Evolutionary conservation across 805 yeast genomes (phyloP).

Genomic region (Pichia nanzhaoensis): DNA sequence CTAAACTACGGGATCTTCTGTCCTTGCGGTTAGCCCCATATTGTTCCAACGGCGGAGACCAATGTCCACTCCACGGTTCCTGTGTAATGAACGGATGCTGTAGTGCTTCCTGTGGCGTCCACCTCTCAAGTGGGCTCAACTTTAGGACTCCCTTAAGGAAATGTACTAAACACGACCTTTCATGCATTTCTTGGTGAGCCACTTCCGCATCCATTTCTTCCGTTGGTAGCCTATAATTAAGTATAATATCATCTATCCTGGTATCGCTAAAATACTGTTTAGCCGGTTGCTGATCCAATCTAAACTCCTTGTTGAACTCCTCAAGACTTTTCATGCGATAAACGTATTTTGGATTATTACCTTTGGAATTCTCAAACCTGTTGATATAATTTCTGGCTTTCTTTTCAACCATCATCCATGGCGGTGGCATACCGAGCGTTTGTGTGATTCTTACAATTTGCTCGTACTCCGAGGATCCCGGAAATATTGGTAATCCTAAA

Average conservation of each 20-base stretch:
- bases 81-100: constrained; percentile 84
- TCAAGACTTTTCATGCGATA: constrained; percentile 34
- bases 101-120: constrained; percentile 95
- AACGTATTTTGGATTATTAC: constrained; percentile 27
- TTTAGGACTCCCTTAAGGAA: constrained; percentile 73
- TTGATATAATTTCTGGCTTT: constrained; percentile 64
- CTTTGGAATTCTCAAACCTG: background rate
- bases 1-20: constrained; percentile 1
- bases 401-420: constrained; percentile 95
- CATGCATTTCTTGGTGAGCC: constrained; percentile 66
- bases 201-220: constrained; percentile 45
- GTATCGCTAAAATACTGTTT: constrained; percentile 71
- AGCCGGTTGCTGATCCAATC: constrained; percentile 64
- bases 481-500: constrained; percentile 86
- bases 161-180: constrained; percentile 66
- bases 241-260: constrained; percentile 62
- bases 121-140: constrained; percentile 85
- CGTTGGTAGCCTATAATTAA: constrained; percentile 65
- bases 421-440: constrained; percentile 81
- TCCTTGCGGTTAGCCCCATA: constrained; percentile 1
- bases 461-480: constrained; percentile 91
- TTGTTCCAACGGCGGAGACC: constrained; percentile 40
- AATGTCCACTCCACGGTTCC: constrained; percentile 43
- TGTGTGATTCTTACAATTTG: constrained; percentile 78
- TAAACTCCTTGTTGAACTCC: constrained; percentile 46